Evolutionary conservation across 2,329 filamentous ascomycete species (phyloP), one percentile per base, ranked within the genome.

Genomic region (Sphaerulina populicola): DNA sequence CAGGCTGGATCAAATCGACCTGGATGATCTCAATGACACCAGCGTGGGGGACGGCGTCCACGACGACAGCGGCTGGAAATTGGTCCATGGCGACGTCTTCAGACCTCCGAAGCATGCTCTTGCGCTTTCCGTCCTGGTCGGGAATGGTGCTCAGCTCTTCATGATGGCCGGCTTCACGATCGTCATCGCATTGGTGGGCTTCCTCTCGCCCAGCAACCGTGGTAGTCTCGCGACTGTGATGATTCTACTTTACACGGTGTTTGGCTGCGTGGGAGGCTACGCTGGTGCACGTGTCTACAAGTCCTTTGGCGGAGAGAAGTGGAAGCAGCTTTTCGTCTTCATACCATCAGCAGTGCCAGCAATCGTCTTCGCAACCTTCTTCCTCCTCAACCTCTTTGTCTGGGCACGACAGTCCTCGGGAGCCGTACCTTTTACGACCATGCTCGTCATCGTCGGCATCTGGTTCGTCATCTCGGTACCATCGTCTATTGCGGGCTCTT

Each of bases 381-480:
- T 98, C 79, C 76, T 96, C 39, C 80, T 98, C 52, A 90, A 98
- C 69, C 78, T 98, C 40, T 96, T 98, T 74, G 82, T 98, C 38
- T 97, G 93, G 89, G 88, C 86, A 38, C 89, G 94, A 64, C 77
- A 84, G 51, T 94, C 91, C 1, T 94, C 88, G 21, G 93, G 93
- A 21, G 93, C 93, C 7, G 93, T 98, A 1, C 93, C 93, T 0
- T 94, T 98, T 66, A 88, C 86, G 2, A 98, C 93, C 8, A 98
- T 98, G 93, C 77, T 98, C 39, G 86, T 94, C 49, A 83, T 97
- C 52, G 78, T 98, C 42, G 77, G 79, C 57, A 96, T 98, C 65
- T 98, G 93, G 93, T 98, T 98, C 71, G 68, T 96, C 65, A 94
- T 98, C 67, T 95, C 88, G 35, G 85, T 97, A 2, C 93, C 93